These are phyloP conservation scores for Alisma plantagoaquatica DNA, from an alignment of 106 monocot species.

Conservation along the genomic window DNA sequence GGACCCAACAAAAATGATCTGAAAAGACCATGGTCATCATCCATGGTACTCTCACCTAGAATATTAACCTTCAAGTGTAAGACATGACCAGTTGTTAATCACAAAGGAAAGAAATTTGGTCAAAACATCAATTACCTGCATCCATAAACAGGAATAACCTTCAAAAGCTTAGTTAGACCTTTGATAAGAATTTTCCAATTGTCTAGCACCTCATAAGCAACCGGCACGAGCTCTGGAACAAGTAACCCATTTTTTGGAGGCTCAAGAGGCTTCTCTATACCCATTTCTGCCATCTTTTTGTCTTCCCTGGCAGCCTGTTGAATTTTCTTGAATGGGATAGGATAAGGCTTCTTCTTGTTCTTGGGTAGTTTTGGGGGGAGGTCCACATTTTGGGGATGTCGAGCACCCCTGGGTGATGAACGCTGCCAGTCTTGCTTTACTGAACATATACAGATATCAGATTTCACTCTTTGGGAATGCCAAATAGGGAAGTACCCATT, in stretches of 20 bases:
- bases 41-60: too few relatives aligned
- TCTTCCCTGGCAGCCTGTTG: constrained; percentile 35
- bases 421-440: too few relatives aligned
- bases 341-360: constrained; percentile 78
- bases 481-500: background rate
- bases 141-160: constrained; percentile 69
- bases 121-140: constrained; percentile 47
- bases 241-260: constrained; percentile 86
- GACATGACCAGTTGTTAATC: too few relatives aligned
- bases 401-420: too few relatives aligned
- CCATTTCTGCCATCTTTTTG: constrained; percentile 68
- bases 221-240: constrained; percentile 75
- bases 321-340: constrained; percentile 63
- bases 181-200: constrained; percentile 78
- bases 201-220: constrained; percentile 69
- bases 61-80: too few relatives aligned
- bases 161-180: constrained; percentile 79
- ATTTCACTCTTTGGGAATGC: background rate
- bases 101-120: background rate
- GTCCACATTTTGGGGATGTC: constrained; percentile 68
- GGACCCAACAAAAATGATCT: too few relatives aligned
- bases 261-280: constrained; percentile 79
- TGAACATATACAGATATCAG: background rate
- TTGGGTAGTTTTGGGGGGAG: constrained; percentile 57
- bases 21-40: too few relatives aligned